These are phyloP conservation scores for Mastigamoeba balamuthi DNA, from an alignment of 78 protist genomes.

Conservation along the genomic window DNA sequence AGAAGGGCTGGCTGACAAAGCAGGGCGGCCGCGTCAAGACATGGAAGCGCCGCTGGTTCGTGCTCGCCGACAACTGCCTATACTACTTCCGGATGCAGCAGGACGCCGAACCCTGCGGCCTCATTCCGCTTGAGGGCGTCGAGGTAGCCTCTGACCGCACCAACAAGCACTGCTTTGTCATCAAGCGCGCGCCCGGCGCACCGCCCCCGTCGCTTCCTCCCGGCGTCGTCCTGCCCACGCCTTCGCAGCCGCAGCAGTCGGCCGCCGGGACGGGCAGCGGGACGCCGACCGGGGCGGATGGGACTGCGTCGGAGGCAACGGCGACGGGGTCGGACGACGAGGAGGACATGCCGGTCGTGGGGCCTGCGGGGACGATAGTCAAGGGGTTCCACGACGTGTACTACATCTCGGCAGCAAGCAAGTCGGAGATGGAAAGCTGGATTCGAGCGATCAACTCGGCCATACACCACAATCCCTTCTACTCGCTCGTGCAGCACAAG, in stretches of 20 bases:
- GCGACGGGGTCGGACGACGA: too few relatives aligned
- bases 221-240: not conserved
- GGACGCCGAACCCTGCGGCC: conserved; percentile 50
- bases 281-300: too few relatives aligned
- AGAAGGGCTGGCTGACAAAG: conserved; percentile 61
- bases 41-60: conserved; percentile 65
- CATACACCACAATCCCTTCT: conserved; percentile 33
- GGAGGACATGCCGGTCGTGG: not conserved
- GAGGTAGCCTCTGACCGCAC: conserved; percentile 14
- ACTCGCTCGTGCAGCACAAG: not conserved
- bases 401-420: conserved; percentile 37
- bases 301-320: too few relatives aligned
- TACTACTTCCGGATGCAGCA: conserved; percentile 50
- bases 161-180: conserved; percentile 4
- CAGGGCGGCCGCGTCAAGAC: conserved; percentile 62
- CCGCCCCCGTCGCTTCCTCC: not conserved
- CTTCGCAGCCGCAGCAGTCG: too few relatives aligned
- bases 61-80: conserved; percentile 35
- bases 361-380: not conserved
- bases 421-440: conserved; percentile 41
- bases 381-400: conserved; percentile 37
- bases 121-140: conserved; percentile 48
- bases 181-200: not conserved
- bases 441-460: conserved; percentile 21
- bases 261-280: too few relatives aligned